A percentile compares a stretch with the other conserved stretches of the same genome.
These are phyloP conservation scores for Polytolypa hystricis DNA, from an alignment of 2,329 filamentous ascomycete genomes.

Conservation along the genomic window DNA sequence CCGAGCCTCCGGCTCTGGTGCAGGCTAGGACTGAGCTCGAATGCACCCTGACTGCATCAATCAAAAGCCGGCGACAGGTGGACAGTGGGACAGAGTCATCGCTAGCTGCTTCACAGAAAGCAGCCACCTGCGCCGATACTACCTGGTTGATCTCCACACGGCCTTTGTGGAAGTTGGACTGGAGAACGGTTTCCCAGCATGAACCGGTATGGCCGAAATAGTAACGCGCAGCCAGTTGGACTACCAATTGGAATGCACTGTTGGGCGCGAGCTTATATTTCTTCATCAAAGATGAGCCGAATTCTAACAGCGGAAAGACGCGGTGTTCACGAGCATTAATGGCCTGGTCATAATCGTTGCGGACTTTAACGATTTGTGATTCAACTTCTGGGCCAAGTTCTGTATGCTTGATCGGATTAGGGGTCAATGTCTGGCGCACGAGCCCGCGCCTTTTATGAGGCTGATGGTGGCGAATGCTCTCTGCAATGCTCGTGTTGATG, in stretches of 20 bases:
- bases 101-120: not conserved
- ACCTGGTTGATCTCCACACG: not conserved
- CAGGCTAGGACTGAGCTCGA: conserved; percentile 3
- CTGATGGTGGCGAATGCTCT: conserved; percentile 2
- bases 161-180: not conserved
- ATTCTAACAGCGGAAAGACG: conserved; percentile 1
- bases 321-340: not conserved
- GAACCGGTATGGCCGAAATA: conserved; percentile 3
- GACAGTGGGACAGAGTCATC: conserved; percentile 2
- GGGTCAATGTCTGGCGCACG: not conserved
- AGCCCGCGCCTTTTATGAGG: not conserved
- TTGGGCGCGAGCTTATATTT: conserved; percentile 6
- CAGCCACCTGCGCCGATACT: not conserved
- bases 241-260: conserved; percentile 2
- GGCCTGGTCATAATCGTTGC: not conserved
- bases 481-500: conserved; percentile 4
- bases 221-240: conserved; percentile 6
- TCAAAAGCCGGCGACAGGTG: conserved; percentile 1
- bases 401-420: not conserved
- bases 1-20: conserved; percentile 4
- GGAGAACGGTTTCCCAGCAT: not conserved
- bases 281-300: conserved; percentile 2
- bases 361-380: not conserved
- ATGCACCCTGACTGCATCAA: conserved; percentile 5
- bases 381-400: not conserved